Percentiles rank a stretch among this genome's conserved stretches.
phyloP scores from a whole-genome alignment of 1,284 basidiomycete species.

The Ceratobasidium sp. region DNA sequence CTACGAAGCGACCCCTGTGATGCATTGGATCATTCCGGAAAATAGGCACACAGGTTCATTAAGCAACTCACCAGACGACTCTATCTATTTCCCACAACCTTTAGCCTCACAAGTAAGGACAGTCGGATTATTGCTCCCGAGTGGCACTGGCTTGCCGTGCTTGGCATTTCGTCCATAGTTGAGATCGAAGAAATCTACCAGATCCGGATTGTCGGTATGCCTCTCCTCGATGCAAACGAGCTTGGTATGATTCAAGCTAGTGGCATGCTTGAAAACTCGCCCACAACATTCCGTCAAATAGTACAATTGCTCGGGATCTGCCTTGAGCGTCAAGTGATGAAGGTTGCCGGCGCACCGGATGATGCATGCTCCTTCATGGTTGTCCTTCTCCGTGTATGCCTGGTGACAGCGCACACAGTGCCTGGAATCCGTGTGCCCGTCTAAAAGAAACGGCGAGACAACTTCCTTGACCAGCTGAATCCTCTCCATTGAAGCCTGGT shows the following conservation, averaged over 20 bases:
- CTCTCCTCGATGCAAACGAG: neutral
- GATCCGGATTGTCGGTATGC: neutral
- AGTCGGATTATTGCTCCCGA: too few species aligned
- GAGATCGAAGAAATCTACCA: neutral
- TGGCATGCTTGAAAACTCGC: neutral
- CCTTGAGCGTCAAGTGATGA: neutral
- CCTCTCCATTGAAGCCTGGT: neutral
- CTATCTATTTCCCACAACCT: neutral
- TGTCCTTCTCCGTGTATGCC: neutral
- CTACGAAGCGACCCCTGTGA: too few species aligned
- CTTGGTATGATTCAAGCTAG: neutral
- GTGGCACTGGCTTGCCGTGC: neutral
- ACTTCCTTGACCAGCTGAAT: neutral
- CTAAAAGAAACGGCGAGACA: neutral
- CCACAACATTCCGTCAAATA: neutral
- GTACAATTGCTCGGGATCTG: too few species aligned
- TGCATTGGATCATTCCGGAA: too few species aligned
- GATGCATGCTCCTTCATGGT: neutral
- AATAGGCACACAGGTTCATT: neutral
- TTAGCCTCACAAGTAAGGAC: neutral
- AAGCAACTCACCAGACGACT: neutral
- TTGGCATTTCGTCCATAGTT: neutral
- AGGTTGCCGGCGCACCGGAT: neutral
- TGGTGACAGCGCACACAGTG: constrained; percentile 19
- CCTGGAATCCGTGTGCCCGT: neutral